A percentile compares a stretch with the other conserved stretches of the same genome.
These are phyloP conservation scores for Aspergillus fischeri DNA, from an alignment of 2,329 filamentous ascomycete genomes.

Conservation along the genomic window DNA sequence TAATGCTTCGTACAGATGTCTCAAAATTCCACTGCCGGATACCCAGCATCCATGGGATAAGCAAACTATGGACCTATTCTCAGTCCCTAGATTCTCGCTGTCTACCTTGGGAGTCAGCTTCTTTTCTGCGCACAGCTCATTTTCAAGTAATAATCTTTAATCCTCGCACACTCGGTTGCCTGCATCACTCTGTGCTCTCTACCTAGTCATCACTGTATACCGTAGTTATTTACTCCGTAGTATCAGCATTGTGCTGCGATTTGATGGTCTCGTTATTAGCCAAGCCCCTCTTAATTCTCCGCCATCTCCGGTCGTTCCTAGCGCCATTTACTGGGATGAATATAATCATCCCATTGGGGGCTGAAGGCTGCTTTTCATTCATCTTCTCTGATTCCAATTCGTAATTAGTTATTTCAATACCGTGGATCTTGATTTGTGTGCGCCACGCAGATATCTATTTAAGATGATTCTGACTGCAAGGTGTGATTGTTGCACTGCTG, in stretches of 20 bases:
- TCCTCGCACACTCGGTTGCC: neutral
- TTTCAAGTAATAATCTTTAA: neutral
- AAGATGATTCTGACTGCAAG: neutral
- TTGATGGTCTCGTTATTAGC: conserved; percentile 2
- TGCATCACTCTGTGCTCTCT: neutral
- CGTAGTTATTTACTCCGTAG: too few relatives aligned
- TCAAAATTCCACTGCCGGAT: too few relatives aligned
- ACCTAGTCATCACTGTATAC: neutral
- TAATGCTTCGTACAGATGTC: too few relatives aligned
- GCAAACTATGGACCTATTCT: neutral
- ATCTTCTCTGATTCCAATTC: neutral
- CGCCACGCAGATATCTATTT: too few relatives aligned
- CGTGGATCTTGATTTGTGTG: too few relatives aligned
- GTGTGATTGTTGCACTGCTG: neutral
- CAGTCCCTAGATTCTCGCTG: too few relatives aligned
- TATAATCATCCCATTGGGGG: neutral
- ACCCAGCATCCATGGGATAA: too few relatives aligned
- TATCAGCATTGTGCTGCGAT: neutral
- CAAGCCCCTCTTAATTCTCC: conserved; percentile 5
- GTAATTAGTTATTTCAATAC: too few relatives aligned
- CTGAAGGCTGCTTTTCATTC: neutral
- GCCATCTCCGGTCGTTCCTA: conserved; percentile 7
- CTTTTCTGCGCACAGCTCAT: neutral
- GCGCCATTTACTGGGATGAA: conserved; percentile 2
- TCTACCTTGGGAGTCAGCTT: too few relatives aligned